phyloP scores from a whole-genome alignment of 2,329 filamentous ascomycete species.

The Trichoderma harzianum region DNA sequence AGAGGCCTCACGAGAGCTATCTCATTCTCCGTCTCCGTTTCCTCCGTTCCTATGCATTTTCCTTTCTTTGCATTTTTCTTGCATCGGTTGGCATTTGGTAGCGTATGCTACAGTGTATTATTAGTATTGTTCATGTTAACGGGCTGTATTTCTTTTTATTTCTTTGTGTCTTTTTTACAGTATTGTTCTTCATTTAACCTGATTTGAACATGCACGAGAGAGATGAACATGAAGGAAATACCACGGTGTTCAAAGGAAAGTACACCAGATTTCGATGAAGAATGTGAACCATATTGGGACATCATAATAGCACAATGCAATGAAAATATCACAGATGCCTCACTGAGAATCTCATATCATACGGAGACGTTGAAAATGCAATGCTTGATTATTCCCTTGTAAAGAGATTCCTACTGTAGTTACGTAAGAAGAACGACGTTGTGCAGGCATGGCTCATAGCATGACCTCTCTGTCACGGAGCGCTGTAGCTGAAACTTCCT shows the following conservation, averaged over 20 bases:
- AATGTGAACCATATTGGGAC: background rate
- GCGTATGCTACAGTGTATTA: background rate
- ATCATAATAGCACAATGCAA: background rate
- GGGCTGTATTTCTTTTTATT: background rate
- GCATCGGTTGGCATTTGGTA: background rate
- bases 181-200: background rate
- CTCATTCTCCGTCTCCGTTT: background rate
- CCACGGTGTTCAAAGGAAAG: background rate
- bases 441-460: background rate
- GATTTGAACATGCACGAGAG: background rate
- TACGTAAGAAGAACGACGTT: conserved; percentile 11
- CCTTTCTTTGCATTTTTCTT: background rate
- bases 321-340: background rate
- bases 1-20: background rate
- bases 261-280: background rate
- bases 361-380: background rate
- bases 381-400: conserved; percentile 17
- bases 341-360: background rate
- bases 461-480: background rate
- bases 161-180: background rate
- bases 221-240: background rate
- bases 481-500: background rate
- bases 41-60: background rate
- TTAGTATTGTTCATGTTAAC: background rate
- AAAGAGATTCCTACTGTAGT: conserved; percentile 7